Base-by-base conservation (phyloP, 345 rosid genomes). In the Leavenworthia alabamica region DNA sequence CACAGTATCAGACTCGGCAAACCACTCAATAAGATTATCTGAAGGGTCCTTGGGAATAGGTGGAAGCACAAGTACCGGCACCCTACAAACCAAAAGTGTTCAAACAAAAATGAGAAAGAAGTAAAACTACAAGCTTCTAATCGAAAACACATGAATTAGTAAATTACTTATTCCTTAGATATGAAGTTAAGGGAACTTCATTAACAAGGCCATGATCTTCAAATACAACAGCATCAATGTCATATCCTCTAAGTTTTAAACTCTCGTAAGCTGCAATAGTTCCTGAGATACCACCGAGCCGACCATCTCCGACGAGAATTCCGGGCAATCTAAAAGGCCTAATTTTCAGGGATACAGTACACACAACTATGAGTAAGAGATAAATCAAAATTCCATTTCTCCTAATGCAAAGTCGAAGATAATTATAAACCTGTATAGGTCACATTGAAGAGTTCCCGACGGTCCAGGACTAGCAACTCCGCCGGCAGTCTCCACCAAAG, bases 401-500 rank as follows among this genome's bases (percentile, higher is more conserved):
- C 40, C 22, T 26, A 49, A 26, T 24, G 6, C 27, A 24, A 24
- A 24, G 27, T 24, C 27, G 28, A 26, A 26, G 0, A 26, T 26
- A 5, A 26, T 26, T 26, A n/a, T n/a, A n/a, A 4, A 84, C 98
- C 97, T 72, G 53, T 89, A 93, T 45, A 93, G 79, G 42, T 93
- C 96, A 24, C 99, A 93, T 51, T 89, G 99, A 64, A 87, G 91
- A 56, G 97, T 74, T 14, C 97, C 94, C 0, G 97, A 84, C 2
- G 99, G 94, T 2, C 82, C 96, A 0, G 97, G 97, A 50, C 96
- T 89, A 0, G 97, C 99, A 42, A 93, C 91, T 12, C 99, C 97
- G 2, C 99, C 99, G 8, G 99, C 91, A 45, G 99, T 87, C 75
- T 93, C 97, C 35, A 93, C 80, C 40, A 93, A 73, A 65, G 89